phyloP scores from a whole-genome alignment of 805 yeast genomes.

The Zygoascus flipseniorum region DNA sequence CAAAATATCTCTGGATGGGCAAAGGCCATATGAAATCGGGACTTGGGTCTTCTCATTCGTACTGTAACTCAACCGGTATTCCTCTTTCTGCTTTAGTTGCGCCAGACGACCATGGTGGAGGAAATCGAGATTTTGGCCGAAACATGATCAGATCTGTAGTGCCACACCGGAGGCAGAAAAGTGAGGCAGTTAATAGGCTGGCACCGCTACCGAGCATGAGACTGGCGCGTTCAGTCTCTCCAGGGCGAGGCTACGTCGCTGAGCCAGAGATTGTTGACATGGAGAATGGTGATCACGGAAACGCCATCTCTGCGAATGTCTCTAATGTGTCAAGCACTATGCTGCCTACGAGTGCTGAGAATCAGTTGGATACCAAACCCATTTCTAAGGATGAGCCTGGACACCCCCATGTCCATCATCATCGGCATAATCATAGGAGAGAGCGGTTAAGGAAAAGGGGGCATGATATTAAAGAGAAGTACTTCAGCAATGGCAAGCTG shows the following conservation, averaged over 20 bases:
- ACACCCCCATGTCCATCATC: background rate
- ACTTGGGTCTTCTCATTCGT: conserved; percentile 12
- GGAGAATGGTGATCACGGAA: background rate
- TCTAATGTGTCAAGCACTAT: background rate
- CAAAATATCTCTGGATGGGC: conserved; percentile 38
- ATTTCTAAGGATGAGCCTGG: background rate
- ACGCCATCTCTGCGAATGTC: background rate
- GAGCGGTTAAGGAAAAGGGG: background rate
- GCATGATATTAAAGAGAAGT: background rate
- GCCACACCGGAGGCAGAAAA: background rate
- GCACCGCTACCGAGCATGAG: background rate
- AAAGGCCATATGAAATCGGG: conserved; percentile 36
- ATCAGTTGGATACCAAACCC: background rate
- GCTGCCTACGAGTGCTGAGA: background rate
- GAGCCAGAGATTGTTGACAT: background rate
- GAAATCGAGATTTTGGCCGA: conserved; percentile 11
- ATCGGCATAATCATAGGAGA: background rate
- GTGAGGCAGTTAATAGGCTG: background rate
- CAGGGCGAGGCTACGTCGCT: background rate
- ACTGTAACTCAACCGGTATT: conserved; percentile 12
- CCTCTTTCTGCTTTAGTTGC: conserved; percentile 13
- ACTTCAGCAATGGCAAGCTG: background rate
- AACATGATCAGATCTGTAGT: conserved; percentile 16
- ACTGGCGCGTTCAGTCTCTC: background rate
- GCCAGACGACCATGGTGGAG: conserved; percentile 8